These are phyloP conservation scores for Cynara cardunculus DNA, from an alignment of 129 eudicot genomes.

Conservation along the genomic window DNA sequence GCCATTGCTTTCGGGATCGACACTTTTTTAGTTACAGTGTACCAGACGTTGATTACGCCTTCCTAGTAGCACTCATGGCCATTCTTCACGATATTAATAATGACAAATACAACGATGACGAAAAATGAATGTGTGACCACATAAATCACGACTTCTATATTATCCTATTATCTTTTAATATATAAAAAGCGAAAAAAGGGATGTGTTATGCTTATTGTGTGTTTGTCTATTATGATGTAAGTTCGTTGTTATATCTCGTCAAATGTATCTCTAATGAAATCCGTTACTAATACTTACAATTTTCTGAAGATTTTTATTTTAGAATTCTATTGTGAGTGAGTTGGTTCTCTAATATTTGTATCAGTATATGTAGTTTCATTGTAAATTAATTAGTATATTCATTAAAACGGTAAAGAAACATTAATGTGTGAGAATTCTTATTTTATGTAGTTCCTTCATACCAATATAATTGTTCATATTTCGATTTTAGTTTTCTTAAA, in stretches of 20 bases:
- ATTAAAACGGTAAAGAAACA: too few relatives aligned
- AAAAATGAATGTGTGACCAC: background rate
- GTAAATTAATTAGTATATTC: background rate
- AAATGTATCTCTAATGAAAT: background rate
- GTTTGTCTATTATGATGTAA: background rate
- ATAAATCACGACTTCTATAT: background rate
- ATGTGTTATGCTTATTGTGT: background rate
- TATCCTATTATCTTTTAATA: background rate
- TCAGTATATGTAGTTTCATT: background rate
- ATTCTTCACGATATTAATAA: conserved; percentile 32
- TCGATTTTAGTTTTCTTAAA: too few relatives aligned
- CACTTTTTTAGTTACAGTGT: conserved; percentile 10
- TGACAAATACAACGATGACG: background rate
- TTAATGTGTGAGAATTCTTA: too few relatives aligned
- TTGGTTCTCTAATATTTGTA: background rate
- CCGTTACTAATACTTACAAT: background rate
- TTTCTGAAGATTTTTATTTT: background rate
- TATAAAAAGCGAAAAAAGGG: background rate
- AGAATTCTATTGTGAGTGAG: background rate
- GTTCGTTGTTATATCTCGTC: background rate
- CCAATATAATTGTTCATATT: too few relatives aligned
- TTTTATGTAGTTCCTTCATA: too few relatives aligned
- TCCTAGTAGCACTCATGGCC: conserved; percentile 29
- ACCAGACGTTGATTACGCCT: conserved; percentile 32
- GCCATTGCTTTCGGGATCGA: conserved; percentile 9